A percentile compares a stretch with the other conserved stretches of the same genome.
Evolutionary conservation across 179 eudicot genomes (phyloP).

Genomic region (Beta macrorhiza): DNA sequence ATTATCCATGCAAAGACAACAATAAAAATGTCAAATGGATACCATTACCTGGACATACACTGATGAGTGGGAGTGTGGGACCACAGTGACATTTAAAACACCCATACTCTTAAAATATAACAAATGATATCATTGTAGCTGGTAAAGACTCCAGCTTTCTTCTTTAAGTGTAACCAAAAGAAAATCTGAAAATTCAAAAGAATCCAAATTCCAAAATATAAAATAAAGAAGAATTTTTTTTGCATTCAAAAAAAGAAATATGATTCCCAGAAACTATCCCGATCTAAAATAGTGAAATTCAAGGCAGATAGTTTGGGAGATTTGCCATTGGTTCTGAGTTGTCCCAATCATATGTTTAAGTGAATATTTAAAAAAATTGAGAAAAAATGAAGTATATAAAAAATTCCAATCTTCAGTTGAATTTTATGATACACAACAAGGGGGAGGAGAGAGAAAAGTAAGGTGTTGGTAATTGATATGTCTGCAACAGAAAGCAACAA

Average conservation of each 20-base stretch:
- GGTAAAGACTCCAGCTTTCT: conserved; percentile 7
- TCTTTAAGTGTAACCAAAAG: not conserved
- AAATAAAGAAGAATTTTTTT: too few species aligned
- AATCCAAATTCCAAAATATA: too few species aligned
- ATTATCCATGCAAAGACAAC: conserved; percentile 27
- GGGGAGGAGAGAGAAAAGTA: conserved; percentile 5
- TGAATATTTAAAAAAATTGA: not conserved
- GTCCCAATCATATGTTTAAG: conserved; percentile 14
- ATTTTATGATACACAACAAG: not conserved
- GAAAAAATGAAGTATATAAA: not conserved
- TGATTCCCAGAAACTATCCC: not conserved
- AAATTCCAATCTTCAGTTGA: conserved; percentile 18
- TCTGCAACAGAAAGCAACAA: conserved; percentile 38
- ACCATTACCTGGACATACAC: conserved; percentile 2
- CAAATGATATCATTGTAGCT: conserved; percentile 9
- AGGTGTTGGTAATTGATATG: conserved; percentile 19
- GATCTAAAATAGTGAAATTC: conserved; percentile 21
- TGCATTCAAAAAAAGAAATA: not conserved
- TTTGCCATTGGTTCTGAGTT: conserved; percentile 24
- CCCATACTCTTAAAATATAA: not conserved
- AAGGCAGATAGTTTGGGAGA: conserved; percentile 17
- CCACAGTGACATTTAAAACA: conserved; percentile 2
- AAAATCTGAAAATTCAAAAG: too few species aligned
- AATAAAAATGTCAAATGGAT: conserved; percentile 18
- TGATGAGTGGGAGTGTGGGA: conserved; percentile 20